Evolutionary conservation across 225 moss, liverwort and hornwort species (phyloP).

Genomic region (Anthoceros angustus): DNA sequence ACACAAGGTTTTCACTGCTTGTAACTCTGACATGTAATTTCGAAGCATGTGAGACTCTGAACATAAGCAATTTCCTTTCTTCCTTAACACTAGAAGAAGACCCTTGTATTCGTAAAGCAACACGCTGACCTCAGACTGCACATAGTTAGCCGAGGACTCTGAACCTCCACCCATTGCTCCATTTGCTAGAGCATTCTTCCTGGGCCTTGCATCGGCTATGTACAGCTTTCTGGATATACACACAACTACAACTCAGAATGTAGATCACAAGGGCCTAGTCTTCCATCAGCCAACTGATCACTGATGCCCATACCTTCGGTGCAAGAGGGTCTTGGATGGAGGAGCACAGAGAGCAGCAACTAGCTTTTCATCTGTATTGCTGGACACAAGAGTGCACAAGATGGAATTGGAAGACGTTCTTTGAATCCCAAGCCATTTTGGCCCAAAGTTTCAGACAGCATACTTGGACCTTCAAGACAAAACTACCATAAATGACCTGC

Average conservation of each 20-base stretch:
- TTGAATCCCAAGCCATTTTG: too few species aligned
- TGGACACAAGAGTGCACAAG: conserved; percentile 15
- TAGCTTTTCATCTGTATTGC: conserved; percentile 89
- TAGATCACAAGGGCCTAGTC: neutral
- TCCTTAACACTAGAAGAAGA: too few species aligned
- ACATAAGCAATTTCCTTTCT: neutral
- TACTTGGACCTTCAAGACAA: too few species aligned
- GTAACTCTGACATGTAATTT: too few species aligned
- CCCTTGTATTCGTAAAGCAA: too few species aligned
- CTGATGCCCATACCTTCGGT: conserved; percentile 36
- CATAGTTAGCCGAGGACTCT: conserved; percentile 86
- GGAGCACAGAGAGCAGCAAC: conserved; percentile 71
- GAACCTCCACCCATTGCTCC: conserved; percentile 93
- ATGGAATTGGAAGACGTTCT: neutral
- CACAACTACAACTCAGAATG: neutral
- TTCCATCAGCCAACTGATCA: neutral
- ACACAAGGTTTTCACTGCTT: neutral
- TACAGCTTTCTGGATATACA: conserved; percentile 61
- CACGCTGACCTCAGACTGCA: conserved; percentile 50
- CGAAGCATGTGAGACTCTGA: neutral
- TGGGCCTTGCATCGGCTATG: conserved; percentile 94
- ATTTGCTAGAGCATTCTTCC: conserved; percentile 90
- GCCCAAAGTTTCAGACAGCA: too few species aligned
- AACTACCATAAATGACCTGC: neutral
- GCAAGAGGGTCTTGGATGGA: conserved; percentile 25